A percentile compares a stretch with the other conserved stretches of the same genome.
Evolutionary conservation across 495 filamentous ascomycete species (phyloP).

Genomic region (Pyrenopolyporus hunteri): DNA sequence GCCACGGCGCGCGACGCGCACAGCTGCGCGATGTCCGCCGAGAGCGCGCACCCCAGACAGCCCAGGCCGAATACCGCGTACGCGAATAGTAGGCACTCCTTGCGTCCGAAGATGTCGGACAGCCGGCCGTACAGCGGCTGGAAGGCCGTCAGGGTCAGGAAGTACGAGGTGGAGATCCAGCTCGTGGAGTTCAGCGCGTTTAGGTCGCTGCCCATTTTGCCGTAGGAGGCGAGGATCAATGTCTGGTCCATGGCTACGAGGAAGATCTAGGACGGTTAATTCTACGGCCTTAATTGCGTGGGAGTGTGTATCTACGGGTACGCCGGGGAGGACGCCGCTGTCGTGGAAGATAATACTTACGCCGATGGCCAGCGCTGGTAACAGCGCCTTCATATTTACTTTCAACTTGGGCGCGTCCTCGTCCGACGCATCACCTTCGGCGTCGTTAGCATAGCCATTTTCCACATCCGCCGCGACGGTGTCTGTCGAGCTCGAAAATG

Average conservation of each 20-base stretch:
- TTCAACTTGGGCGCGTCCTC: conserved; percentile 34
- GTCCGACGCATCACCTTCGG: conserved; percentile 6
- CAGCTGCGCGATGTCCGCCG: conserved; percentile 70
- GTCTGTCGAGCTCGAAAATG: conserved; percentile 13
- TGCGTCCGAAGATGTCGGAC: conserved; percentile 85
- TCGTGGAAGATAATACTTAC: conserved; percentile 48
- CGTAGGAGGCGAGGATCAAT: conserved; percentile 79
- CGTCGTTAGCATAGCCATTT: conserved; percentile 5
- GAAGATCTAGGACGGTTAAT: conserved; percentile 58
- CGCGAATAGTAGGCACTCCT: conserved; percentile 71
- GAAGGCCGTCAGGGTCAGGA: conserved; percentile 79
- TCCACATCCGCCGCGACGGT: conserved; percentile 27
- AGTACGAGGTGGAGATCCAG: conserved; percentile 86
- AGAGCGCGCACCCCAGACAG: conserved; percentile 74
- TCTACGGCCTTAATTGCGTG: not conserved
- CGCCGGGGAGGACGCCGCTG: too few relatives aligned
- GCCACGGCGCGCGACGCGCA: conserved; percentile 67
- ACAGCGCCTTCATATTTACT: conserved; percentile 56
- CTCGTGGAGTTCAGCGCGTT: conserved; percentile 78
- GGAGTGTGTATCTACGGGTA: not conserved
- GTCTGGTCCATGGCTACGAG: conserved; percentile 81
- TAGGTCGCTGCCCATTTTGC: conserved; percentile 79
- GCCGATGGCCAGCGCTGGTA: conserved; percentile 65
- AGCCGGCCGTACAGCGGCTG: conserved; percentile 81
- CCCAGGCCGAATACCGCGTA: conserved; percentile 78